Percentiles rank a stretch among this genome's conserved stretches.
phyloP scores from a whole-genome alignment of 2,329 filamentous ascomycete genomes.

The Bisporella sp. region DNA sequence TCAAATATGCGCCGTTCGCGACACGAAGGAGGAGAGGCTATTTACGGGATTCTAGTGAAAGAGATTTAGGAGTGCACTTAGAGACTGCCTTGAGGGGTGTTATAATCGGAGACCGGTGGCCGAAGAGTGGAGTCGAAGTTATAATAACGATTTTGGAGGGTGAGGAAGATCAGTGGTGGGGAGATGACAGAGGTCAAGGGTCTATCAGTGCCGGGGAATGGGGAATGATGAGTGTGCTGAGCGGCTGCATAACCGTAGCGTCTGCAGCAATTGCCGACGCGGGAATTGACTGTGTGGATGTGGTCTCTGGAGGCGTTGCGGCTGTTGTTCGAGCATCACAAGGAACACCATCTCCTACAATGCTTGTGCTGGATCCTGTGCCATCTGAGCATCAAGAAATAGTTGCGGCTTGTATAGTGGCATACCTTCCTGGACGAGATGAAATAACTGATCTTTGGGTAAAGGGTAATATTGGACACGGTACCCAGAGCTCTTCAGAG shows the following conservation, averaged over 20 bases:
- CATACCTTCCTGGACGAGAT: slow-evolving; percentile 77
- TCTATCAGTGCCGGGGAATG: slow-evolving; percentile 57
- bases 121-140: slow-evolving; percentile 97
- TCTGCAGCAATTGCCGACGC: slow-evolving; percentile 91
- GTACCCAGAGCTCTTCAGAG: slow-evolving; percentile 31
- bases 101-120: slow-evolving; percentile 90
- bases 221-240: slow-evolving; percentile 86
- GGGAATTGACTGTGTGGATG: slow-evolving; percentile 90
- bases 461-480: slow-evolving; percentile 57
- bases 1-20: slow-evolving; percentile 96
- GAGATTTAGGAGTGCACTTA: slow-evolving; percentile 84
- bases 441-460: slow-evolving; percentile 95
- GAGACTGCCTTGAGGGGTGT: slow-evolving; percentile 86
- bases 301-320: slow-evolving; percentile 82
- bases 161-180: slow-evolving; percentile 72
- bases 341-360: slow-evolving; percentile 28
- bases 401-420: slow-evolving; percentile 79
- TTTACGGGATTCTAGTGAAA: slow-evolving; percentile 75
- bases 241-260: slow-evolving; percentile 88
- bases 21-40: slow-evolving; percentile 77
- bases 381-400: slow-evolving; percentile 73
- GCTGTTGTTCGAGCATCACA: slow-evolving; percentile 55
- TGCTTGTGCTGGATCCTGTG: slow-evolving; percentile 71
- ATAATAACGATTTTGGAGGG: slow-evolving; percentile 90
- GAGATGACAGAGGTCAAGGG: slow-evolving; percentile 44